Percentiles rank a stretch among this genome's conserved stretches.
Conservation (phyloP, 345 rosid genomes). For the Populus deltoides region DNA sequence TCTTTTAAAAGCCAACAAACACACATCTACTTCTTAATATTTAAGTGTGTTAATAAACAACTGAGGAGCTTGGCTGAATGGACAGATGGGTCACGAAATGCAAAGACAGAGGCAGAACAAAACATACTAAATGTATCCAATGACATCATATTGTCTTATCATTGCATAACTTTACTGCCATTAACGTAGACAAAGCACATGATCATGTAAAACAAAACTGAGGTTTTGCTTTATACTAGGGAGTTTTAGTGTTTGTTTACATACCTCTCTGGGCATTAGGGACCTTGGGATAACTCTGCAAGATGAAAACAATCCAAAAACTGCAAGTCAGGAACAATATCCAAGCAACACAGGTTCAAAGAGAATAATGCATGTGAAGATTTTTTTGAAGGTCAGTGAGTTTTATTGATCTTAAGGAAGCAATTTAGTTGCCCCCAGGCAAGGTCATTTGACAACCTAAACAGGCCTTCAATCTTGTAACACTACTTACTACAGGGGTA, state of each 20-base stretch:
- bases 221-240: neutral
- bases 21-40: neutral
- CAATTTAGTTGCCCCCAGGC: neutral
- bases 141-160: neutral
- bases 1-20: neutral
- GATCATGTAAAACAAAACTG: neutral
- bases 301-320: constrained; percentile 4
- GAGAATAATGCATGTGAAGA: neutral
- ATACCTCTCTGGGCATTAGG: constrained; percentile 87
- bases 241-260: neutral
- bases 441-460: neutral
- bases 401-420: neutral
- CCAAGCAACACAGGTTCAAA: neutral
- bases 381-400: neutral
- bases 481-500: neutral
- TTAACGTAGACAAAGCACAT: neutral
- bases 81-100: neutral
- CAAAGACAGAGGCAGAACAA: neutral
- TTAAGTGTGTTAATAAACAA: neutral
- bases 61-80: neutral
- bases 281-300: constrained; percentile 85
- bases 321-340: neutral
- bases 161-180: neutral
- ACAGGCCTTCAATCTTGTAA: neutral
- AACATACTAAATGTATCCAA: neutral